Evolutionary conservation across 192 early-diverging fungal species (phyloP).

Genomic region (Cladochytrium replicatum): DNA sequence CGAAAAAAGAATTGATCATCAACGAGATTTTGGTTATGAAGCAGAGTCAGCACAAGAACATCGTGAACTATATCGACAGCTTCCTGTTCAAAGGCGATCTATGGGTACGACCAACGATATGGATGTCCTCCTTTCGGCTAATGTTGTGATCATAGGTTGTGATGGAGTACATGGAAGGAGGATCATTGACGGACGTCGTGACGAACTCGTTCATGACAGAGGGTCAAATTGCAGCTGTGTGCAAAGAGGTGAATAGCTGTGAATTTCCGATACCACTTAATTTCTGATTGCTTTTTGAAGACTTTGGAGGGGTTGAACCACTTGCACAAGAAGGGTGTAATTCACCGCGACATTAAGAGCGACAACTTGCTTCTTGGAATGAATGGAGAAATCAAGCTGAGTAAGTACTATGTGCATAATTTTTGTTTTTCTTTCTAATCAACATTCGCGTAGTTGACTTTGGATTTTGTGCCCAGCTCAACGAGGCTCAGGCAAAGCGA

Average conservation of each 20-base stretch:
- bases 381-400: slow-evolving; percentile 73
- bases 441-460: slow-evolving; percentile 69
- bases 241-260: slow-evolving; percentile 58
- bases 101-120: slow-evolving; percentile 58
- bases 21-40: slow-evolving; percentile 61
- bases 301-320: slow-evolving; percentile 51
- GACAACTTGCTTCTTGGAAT: slow-evolving; percentile 54
- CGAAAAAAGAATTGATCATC: slow-evolving; percentile 93
- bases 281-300: slow-evolving; percentile 28
- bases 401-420: slow-evolving; percentile 15
- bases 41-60: slow-evolving; percentile 48
- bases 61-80: slow-evolving; percentile 77
- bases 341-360: slow-evolving; percentile 64
- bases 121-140: too few species aligned
- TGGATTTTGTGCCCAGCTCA: slow-evolving; percentile 88
- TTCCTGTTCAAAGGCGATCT: slow-evolving; percentile 68
- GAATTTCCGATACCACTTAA: slow-evolving; percentile 30
- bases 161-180: slow-evolving; percentile 91
- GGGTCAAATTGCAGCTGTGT: slow-evolving; percentile 88
- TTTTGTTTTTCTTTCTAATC: slow-evolving; percentile 1
- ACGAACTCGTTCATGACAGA: slow-evolving; percentile 77
- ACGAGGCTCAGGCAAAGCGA: slow-evolving; percentile 72
- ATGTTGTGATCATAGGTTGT: slow-evolving; percentile 52
- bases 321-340: slow-evolving; percentile 55
- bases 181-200: slow-evolving; percentile 71